Base-by-base conservation (phyloP, 1,139 yeast genomes). In the Hyphopichia khmerensis region DNA sequence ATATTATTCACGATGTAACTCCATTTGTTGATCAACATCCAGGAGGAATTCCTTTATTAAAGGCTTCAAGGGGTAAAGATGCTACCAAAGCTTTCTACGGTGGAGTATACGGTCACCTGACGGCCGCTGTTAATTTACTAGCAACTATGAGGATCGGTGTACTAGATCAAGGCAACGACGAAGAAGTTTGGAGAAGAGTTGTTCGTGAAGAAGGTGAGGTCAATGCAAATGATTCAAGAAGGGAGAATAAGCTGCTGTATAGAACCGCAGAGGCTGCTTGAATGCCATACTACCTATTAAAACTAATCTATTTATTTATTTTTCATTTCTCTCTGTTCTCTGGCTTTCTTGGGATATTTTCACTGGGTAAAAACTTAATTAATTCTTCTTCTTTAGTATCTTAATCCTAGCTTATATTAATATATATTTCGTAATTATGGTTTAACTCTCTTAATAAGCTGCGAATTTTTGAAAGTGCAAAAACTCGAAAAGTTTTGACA, bases 61-160 rank as follows among this genome's bases (percentile, higher is more conserved):
- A 69, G 45, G 79, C 87, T 0, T 77, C 87, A 1, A 81, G 81
- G 46, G 89, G 89, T 1, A 80, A 80, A 51, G 89, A 84, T 57
- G 89, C 89, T 1, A 82, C 88, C 2, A 72, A 75, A 38, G 89
- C 88, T 1, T 84, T 84, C 48, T 82, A 78, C 52, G 89, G 91
- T 11, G 90, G 89, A 0, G 90, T 84, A 4, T 84, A 84, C 54
- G 77, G 80, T 31, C 91, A 84, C 52, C 82, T 85, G 55, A 82
- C 86, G 19, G 90, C 91, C 0, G 90, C 90, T 0, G 75, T 77
- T 43, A 84, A 84, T 53, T 59, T 84, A 38, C 61, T 84, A 46
- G 89, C 90, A 1, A 84, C 90, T 0, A 84, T 84, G 91, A 67
- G 91, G 52, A 78, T 84, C 17, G 90, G 87, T 0, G 81, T 80